phyloP scores from a whole-genome alignment of 768 basidiomycete species.

The Psilocybe cubensis region DNA sequence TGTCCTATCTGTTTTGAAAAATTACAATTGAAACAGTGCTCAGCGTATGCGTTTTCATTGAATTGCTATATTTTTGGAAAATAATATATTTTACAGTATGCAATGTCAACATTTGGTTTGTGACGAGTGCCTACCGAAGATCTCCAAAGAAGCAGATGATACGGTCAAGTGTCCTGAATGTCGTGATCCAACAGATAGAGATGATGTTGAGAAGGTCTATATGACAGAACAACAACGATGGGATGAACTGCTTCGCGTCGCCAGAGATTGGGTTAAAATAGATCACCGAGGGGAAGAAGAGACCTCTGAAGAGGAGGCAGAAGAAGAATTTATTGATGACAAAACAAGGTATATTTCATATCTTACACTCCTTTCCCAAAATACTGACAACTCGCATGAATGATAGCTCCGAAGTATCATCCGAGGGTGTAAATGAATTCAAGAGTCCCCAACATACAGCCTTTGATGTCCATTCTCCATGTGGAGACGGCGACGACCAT shows the following conservation, averaged over 20 bases:
- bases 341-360: conserved; percentile 19
- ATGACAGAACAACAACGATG: conserved; percentile 45
- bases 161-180: conserved; percentile 41
- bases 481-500: not conserved
- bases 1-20: conserved; percentile 42
- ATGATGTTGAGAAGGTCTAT: conserved; percentile 37
- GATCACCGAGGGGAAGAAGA: conserved; percentile 37
- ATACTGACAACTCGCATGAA: not conserved
- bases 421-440: conserved; percentile 1
- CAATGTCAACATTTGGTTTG: conserved; percentile 49
- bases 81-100: conserved; percentile 30
- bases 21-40: conserved; percentile 34
- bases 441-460: conserved; percentile 22
- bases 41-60: conserved; percentile 31
- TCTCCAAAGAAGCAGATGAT: conserved; percentile 32
- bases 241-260: conserved; percentile 44
- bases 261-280: conserved; percentile 39
- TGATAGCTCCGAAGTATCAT: conserved; percentile 1
- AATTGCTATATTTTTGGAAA: not conserved
- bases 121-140: conserved; percentile 34
- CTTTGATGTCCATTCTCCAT: not conserved
- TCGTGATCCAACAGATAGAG: conserved; percentile 27
- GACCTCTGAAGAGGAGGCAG: conserved; percentile 47
- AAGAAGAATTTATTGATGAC: conserved; percentile 36
- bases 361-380: not conserved